Conservation (phyloP, 2,329 filamentous ascomycete species). For the Claviceps paspali region DNA sequence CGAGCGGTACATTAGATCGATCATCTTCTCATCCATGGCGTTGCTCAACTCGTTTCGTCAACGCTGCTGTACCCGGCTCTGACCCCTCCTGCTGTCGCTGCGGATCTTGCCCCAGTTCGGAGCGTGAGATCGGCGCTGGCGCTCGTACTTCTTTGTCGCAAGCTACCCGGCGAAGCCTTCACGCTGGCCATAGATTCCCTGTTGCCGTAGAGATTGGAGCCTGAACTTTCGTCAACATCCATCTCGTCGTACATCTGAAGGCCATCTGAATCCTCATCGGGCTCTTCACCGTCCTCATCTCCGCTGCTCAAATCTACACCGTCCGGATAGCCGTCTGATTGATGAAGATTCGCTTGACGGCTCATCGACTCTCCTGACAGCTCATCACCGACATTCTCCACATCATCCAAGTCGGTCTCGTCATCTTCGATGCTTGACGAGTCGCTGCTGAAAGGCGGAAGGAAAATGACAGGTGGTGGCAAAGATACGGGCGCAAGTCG, state of each 20-base stretch:
- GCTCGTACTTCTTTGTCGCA: conserved; percentile 17
- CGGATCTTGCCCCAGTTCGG: conserved; percentile 20
- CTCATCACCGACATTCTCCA: conserved; percentile 13
- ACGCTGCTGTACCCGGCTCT: conserved; percentile 23
- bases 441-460: conserved; percentile 30
- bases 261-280: conserved; percentile 16
- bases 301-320: conserved; percentile 24
- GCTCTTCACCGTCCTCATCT: conserved; percentile 27
- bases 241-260: conserved; percentile 14
- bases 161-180: conserved; percentile 17
- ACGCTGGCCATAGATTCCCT: conserved; percentile 17
- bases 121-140: conserved; percentile 13
- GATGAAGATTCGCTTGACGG: conserved; percentile 20
- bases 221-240: conserved; percentile 6
- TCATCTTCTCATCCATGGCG: no score
- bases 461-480: conserved; percentile 37
- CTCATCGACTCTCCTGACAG: conserved; percentile 18
- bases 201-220: not conserved
- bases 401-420: conserved; percentile 12
- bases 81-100: conserved; percentile 24
- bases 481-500: conserved; percentile 31
- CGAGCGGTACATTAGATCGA: no score
- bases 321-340: conserved; percentile 26
- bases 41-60: conserved; percentile 1
- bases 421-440: conserved; percentile 20